Percentiles rank a stretch among this genome's conserved stretches.
Evolutionary conservation across 768 basidiomycete species (phyloP).

Genomic region (Mycena leptocephala): DNA sequence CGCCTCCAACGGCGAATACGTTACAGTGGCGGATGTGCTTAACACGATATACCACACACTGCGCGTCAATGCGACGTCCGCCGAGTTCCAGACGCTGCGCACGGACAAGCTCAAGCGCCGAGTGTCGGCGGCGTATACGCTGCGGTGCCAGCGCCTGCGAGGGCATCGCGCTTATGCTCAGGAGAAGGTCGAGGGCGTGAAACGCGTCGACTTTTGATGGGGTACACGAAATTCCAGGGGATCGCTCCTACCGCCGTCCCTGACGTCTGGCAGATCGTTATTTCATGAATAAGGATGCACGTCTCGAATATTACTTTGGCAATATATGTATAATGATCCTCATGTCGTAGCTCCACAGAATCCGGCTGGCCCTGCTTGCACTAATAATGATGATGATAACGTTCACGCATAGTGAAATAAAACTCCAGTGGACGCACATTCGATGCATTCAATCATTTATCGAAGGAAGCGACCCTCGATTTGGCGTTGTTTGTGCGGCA

Average conservation of each 20-base stretch:
- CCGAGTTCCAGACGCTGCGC: background rate
- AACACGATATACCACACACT: background rate
- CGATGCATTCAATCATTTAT: no score
- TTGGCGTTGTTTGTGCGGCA: no score
- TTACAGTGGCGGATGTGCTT: background rate
- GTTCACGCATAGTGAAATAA: no score
- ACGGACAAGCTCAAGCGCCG: background rate
- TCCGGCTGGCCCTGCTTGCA: no score
- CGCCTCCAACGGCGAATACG: background rate
- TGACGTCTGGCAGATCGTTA: background rate
- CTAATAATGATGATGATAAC: no score
- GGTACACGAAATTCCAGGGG: background rate
- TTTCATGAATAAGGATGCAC: background rate
- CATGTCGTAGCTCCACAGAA: no score
- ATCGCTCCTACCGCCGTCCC: background rate
- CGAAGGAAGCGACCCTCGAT: no score
- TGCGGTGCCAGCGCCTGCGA: background rate
- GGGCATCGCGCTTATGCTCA: background rate
- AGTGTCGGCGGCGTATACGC: background rate
- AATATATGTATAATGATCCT: no score
- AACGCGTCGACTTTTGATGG: slow-evolving; percentile 7
- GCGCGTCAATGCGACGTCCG: background rate
- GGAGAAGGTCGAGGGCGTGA: background rate
- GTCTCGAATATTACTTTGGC: background rate
- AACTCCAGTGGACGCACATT: no score